Conservation (phyloP, 257 asterid genomes). For the Gentiana macrophylla region DNA sequence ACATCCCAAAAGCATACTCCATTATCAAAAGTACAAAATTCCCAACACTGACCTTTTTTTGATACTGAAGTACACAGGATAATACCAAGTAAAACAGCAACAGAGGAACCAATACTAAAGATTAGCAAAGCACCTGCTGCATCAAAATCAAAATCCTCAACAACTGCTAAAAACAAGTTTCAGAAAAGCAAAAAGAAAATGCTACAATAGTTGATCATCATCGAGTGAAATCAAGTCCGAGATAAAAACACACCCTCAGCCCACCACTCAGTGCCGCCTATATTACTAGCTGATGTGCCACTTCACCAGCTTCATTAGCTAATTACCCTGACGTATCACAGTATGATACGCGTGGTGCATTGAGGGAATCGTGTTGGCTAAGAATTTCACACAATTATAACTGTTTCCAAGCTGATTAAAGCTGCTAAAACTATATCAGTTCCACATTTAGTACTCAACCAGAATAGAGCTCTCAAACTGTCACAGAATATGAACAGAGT, state of each 20-base stretch:
- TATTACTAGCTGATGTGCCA: too few species aligned
- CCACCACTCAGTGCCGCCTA: too few species aligned
- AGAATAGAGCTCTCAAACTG: not conserved
- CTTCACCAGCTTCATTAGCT: too few species aligned
- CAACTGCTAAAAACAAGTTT: not conserved
- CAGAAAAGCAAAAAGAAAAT: not conserved
- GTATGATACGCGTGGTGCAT: too few species aligned
- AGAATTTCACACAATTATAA: too few species aligned
- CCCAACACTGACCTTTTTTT: constrained; percentile 29
- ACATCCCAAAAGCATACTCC: constrained; percentile 2
- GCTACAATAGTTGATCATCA: too few species aligned
- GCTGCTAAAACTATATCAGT: not conserved
- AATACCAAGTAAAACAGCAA: constrained; percentile 48
- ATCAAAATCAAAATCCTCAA: not conserved
- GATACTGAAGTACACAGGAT: constrained; percentile 43
- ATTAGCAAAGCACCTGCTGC: constrained; percentile 28
- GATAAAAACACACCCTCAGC: too few species aligned
- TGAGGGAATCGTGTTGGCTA: too few species aligned
- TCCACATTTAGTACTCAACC: not conserved
- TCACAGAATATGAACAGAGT: not conserved
- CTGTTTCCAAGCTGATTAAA: too few species aligned
- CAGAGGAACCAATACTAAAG: constrained; percentile 51
- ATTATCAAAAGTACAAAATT: not conserved
- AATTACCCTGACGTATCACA: too few species aligned
- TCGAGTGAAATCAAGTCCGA: too few species aligned